Conservation (phyloP, 768 basidiomycete genomes). For the Russula sp. region DNA sequence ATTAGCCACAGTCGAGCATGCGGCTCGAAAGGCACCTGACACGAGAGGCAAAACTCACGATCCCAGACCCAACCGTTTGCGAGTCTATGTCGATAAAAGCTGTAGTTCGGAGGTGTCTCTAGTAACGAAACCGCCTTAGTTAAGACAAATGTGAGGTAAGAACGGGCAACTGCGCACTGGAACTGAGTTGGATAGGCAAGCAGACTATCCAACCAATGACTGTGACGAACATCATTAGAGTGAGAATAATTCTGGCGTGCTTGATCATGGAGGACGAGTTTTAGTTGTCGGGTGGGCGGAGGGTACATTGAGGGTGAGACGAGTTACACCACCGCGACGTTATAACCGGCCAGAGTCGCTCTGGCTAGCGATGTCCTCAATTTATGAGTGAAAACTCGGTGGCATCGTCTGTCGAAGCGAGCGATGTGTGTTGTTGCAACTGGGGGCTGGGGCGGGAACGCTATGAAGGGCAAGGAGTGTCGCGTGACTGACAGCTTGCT, state of each 20-base stretch:
- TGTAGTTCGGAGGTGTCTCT: constrained; percentile 75
- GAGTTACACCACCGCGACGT: constrained; percentile 30
- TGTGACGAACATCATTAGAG: constrained; percentile 48
- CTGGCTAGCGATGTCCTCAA: constrained; percentile 9
- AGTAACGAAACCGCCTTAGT: not conserved
- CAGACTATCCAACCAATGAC: constrained; percentile 74
- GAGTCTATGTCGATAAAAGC: constrained; percentile 47
- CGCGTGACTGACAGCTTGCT: too few species aligned
- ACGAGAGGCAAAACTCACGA: constrained; percentile 39
- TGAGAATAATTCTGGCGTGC: constrained; percentile 71
- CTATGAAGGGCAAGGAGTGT: too few species aligned
- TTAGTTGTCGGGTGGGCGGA: constrained; percentile 29
- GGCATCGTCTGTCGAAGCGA: constrained; percentile 21
- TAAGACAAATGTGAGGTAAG: not conserved
- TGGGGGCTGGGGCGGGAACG: too few species aligned
- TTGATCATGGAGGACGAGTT: constrained; percentile 55
- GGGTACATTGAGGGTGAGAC: constrained; percentile 51
- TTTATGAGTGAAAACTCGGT: constrained; percentile 23
- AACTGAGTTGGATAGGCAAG: constrained; percentile 66
- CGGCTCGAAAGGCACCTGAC: not conserved
- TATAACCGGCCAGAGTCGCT: not conserved
- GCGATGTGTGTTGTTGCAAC: too few species aligned
- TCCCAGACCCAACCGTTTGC: constrained; percentile 77
- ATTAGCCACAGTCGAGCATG: not conserved
- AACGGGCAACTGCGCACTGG: constrained; percentile 46